Base-by-base conservation (phyloP, 73 alveolate species). In the Paramecium caudatum region DNA sequence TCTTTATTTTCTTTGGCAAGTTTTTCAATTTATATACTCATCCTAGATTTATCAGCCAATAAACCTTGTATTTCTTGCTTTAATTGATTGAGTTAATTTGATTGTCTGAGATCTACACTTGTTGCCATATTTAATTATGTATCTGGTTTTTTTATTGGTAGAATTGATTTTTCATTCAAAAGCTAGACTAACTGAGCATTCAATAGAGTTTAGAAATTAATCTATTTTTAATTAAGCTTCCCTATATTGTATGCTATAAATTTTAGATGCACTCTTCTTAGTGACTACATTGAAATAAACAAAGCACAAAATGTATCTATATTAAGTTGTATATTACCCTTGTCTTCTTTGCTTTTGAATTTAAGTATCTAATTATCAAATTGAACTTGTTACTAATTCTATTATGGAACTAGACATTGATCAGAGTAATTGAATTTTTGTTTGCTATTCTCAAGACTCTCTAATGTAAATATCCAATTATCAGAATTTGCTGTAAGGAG, bases 201-300 rank as follows among this genome's bases (percentile, higher is more conserved):
- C 5, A 74, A 17, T 7, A 74, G 25, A 7, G 16, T 21, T 74
- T 74, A 37, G 43, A 74, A 74, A 41, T 74, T 74, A 21, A 74
- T 45, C 21, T 30, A 6, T 23, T 43, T 36, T 13, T 74, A 21
- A 27, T 74, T 39, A 19, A 74, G 43, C 32, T 45, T 74, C 5
- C 88, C 88, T 0, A 74, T 45, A 21, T 74, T 74, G 41, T 74
- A 41, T 15, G 88, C 88, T 5, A 74, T 74, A 74, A 74, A 74
- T 43, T 74, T 74, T 13, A 74, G 32, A 74, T 74, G 88, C 0
- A 74, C 30, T 74, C 88, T 74, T n/a, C 10, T 74, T 15, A 74
- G n/a, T 4, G 47, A 41, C 43, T 41, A 41, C 17, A 45, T 45
- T 5, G 88, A 27, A 37, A 74, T 45, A 21, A 74, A 37, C 8